Evolutionary conservation across 139 green algal species (phyloP), one percentile per base, ranked within the genome.

Genomic region (Edaphochlamys debaryana): DNA sequence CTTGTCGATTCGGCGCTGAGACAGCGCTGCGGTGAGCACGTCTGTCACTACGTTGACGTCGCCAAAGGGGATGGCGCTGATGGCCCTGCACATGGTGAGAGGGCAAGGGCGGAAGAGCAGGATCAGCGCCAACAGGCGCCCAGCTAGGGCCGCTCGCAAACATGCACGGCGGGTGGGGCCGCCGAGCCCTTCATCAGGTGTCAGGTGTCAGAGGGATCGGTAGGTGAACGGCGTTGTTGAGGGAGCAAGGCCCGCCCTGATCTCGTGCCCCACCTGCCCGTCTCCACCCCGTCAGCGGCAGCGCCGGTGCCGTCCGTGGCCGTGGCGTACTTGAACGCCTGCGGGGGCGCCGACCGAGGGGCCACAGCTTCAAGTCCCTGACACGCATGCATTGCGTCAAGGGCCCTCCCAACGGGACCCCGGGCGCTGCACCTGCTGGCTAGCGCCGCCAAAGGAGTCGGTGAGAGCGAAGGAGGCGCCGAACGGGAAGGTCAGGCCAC

Each of bases 1-100:
- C 67, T 32, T 52, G 38, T 71, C 76, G 19, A 82, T 50, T 15
- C 41, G 32, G 32, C 76, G 62, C 71, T 86, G 81, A 25, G 81
- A 64, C 19, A 86, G 60, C 0, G 81, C 70, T 2, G 54, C 38
- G 23, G 63, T 63, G 19, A 86, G 45, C 15, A 86, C 50, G 42
- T 79, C 30, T 3, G 68, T 79, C 15, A 86, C 81, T 6, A 86
- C 81, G 54, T 86, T 70, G 23, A 86, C 69, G 29, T 81, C 71
- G 11, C 81, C 81, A 15, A 86, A 79, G 17, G 70, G 70, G 15
- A 79, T 11, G 15, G 11, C 58, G 36, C 60, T 52, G 20, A 86
- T 38, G 34, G 70, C 81, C 71, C 81, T 86, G 71, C 4, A 38
- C 42, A 23, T 15, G 48, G 15, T 54, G 48, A 15, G 48, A 23